These are phyloP conservation scores for Fusarium sp. DNA, from an alignment of 2,329 filamentous ascomycete genomes.

Conservation along the genomic window DNA sequence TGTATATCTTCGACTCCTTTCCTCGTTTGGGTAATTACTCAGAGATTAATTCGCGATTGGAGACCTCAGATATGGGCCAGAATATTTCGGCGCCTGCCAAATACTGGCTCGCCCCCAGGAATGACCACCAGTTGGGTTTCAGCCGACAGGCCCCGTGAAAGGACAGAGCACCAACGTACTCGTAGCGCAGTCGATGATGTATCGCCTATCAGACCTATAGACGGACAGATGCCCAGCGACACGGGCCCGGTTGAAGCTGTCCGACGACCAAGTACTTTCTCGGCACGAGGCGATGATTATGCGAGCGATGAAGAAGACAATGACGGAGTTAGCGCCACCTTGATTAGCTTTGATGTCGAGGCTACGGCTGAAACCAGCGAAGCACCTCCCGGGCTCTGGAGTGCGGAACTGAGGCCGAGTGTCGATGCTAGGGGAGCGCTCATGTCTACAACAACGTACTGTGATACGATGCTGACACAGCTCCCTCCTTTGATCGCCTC, in stretches of 20 bases:
- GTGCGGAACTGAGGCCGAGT: conserved; percentile 69
- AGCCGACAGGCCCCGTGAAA: conserved; percentile 28
- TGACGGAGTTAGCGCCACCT: conserved; percentile 66
- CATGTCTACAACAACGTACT: conserved; percentile 55
- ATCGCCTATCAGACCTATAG: conserved; percentile 48
- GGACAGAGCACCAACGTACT: conserved; percentile 41
- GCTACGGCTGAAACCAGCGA: conserved; percentile 66
- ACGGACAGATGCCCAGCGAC: conserved; percentile 50
- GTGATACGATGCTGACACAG: conserved; percentile 64
- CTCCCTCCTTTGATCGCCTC: conserved; percentile 64
- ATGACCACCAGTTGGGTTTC: conserved; percentile 29
- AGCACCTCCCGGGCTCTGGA: conserved; percentile 67
- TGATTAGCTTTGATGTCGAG: conserved; percentile 73
- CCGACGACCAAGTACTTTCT: conserved; percentile 62
- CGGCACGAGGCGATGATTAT: conserved; percentile 65
- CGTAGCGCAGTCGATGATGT: conserved; percentile 42
- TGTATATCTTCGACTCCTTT: conserved; percentile 63
- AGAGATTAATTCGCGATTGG: conserved; percentile 55
- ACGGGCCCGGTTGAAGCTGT: conserved; percentile 51
- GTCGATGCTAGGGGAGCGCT: conserved; percentile 49
- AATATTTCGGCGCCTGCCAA: conserved; percentile 59
- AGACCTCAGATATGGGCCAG: conserved; percentile 54
- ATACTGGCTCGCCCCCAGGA: conserved; percentile 51
- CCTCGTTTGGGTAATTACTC: conserved; percentile 60
- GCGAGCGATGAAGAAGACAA: conserved; percentile 69